Conservation (phyloP, 73 alveolate species). For the Breviolum minutum region DNA sequence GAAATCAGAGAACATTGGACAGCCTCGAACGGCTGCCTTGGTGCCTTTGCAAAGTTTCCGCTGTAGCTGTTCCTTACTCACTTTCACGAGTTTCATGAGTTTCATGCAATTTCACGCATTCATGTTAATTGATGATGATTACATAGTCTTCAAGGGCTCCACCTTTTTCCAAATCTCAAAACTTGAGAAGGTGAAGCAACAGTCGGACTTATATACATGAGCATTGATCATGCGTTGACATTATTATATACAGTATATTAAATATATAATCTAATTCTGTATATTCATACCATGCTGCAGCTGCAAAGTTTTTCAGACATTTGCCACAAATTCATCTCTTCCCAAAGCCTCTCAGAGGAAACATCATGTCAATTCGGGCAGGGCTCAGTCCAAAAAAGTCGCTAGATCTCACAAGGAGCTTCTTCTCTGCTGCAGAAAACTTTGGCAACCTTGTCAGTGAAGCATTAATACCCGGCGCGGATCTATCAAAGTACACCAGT, state of each 20-base stretch:
- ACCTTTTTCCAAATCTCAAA: background rate
- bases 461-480: background rate
- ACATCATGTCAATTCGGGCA: background rate
- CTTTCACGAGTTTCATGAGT: too few species aligned
- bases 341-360: too few species aligned
- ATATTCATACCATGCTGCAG: too few species aligned
- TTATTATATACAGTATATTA: too few species aligned
- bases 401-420: constrained; percentile 82
- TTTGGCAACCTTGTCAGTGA: constrained; percentile 85
- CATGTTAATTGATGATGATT: too few species aligned
- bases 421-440: constrained; percentile 94
- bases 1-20: background rate
- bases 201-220: background rate
- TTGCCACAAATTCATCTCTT: too few species aligned
- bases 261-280: too few species aligned
- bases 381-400: constrained; percentile 96
- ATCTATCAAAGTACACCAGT: background rate
- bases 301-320: too few species aligned
- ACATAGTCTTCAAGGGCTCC: background rate
- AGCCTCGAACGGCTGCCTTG: constrained; percentile 31
- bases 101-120: too few species aligned
- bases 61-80: constrained; percentile 71
- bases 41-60: constrained; percentile 65
- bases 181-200: background rate
- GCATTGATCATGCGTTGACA: too few species aligned